Evolutionary conservation across 1,284 basidiomycete species (phyloP), one percentile per base, ranked within the genome.

Genomic region (Tremellales sp.): DNA sequence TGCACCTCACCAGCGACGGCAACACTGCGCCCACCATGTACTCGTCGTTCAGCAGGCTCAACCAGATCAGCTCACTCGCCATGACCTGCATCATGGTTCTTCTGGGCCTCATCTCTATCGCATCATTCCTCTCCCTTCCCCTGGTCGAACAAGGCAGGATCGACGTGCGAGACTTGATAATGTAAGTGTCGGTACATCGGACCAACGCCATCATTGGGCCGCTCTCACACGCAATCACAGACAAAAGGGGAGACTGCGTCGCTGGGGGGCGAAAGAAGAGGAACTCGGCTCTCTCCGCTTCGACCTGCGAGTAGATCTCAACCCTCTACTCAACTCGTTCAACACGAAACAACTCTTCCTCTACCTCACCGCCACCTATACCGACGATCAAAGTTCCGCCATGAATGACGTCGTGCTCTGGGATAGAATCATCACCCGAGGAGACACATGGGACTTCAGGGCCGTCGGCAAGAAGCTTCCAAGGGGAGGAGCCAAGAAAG

Each of bases 321-420:
- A 65, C 10, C 65, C 66, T 1, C 48, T 75, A 14, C 67, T 75
- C 42, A 58, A 66, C 40, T 61, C 65, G 14, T 75, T 71, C 65
- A 75, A 75, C 55, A 74, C 72, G 25, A 75, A 75, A 53, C 73
- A 75, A 50, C 57, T 75, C 16, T 73, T 72, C 54, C 54, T 73
- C n/a, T 68, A 72, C 51, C 58, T 75, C 5, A 71, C 68, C 1
- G 73, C 73, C 1, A 53, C 57, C 5, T 73, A 71, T 45, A 24
- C 22, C 37, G 49, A 53, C 26, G 66, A 68, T 38, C 48, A 51
- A 13, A 47, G 43, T 1, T 45, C 47, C 43, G 58, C 54, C 36
- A 13, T 25, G 14, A 70, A 74, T 57, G 63, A 68, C n/a, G 66
- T 73, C 13, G 71, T 73, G 12, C 51, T 75, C 4, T 75, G 73